Conservation (phyloP, 108 stramenopile genomes). For the Chaetoceros muelleri region DNA sequence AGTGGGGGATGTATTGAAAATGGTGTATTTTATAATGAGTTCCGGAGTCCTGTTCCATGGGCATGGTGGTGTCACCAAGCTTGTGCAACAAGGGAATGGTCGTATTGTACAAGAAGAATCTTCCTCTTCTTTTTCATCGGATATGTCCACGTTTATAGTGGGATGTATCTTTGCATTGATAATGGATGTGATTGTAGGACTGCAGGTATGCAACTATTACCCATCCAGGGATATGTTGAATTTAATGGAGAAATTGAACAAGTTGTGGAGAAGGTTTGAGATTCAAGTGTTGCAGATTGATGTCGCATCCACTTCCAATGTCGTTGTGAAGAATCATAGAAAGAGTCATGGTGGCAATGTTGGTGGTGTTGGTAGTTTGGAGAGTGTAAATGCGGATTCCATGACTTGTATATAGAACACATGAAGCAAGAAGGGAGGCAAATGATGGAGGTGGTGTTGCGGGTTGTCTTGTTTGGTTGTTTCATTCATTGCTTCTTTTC, state of each 20-base stretch:
- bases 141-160: not conserved
- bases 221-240: not conserved
- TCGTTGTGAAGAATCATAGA: too few relatives aligned
- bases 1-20: not conserved
- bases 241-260: not conserved
- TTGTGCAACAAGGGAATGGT: not conserved
- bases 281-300: not conserved
- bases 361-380: too few relatives aligned
- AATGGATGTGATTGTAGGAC: not conserved
- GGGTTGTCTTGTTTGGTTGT: too few relatives aligned
- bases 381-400: too few relatives aligned
- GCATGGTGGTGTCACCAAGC: not conserved
- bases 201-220: not conserved
- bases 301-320: too few relatives aligned
- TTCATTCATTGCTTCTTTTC: too few relatives aligned
- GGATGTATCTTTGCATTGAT: not conserved
- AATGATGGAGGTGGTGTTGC: too few relatives aligned
- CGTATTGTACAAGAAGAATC: too few relatives aligned
- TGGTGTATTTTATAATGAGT: not conserved
- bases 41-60: not conserved
- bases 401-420: too few relatives aligned
- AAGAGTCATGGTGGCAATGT: too few relatives aligned
- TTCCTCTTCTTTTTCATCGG: too few relatives aligned
- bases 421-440: too few relatives aligned
- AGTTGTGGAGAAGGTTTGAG: not conserved